Percentiles rank a stretch among this genome's conserved stretches.
Evolutionary conservation across 2,329 filamentous ascomycete genomes (phyloP).

Genomic region (Monilinia fructigena): DNA sequence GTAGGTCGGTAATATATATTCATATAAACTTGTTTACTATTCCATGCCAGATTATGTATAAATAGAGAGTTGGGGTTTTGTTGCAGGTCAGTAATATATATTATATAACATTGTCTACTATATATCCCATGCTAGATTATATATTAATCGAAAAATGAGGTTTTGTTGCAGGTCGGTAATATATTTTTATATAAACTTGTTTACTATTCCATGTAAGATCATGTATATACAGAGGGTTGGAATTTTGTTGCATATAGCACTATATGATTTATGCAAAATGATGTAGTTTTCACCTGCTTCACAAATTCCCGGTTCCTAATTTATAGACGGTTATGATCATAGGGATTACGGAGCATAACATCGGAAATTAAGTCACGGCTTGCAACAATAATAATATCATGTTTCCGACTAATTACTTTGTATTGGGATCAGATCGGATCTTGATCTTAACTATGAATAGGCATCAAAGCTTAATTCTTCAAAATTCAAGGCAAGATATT

Average conservation of each 20-base stretch:
- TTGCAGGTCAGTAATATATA: not conserved
- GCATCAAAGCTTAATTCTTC: not conserved
- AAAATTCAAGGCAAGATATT: not conserved
- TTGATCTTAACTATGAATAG: not conserved
- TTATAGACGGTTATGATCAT: not conserved
- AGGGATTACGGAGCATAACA: not conserved
- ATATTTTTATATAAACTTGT: not conserved
- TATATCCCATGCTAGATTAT: too few species aligned
- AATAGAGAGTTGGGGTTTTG: not conserved
- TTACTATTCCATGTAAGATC: too few species aligned
- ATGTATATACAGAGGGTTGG: too few species aligned
- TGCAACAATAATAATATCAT: not conserved
- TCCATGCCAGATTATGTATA: too few species aligned
- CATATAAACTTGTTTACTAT: not conserved
- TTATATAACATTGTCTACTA: too few species aligned
- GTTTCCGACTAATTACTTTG: not conserved
- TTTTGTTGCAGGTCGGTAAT: slow-evolving; percentile 4
- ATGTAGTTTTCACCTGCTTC: not conserved
- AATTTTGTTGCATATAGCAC: not conserved
- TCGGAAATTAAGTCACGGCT: not conserved
- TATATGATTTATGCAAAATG: not conserved
- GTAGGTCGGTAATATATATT: slow-evolving; percentile 3
- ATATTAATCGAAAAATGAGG: not conserved
- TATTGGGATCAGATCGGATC: not conserved
- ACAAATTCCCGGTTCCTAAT: not conserved